Evolutionary conservation across 306 rosid species (phyloP), one percentile per base, ranked within the genome.

Genomic region (Aeschynomene evenia): DNA sequence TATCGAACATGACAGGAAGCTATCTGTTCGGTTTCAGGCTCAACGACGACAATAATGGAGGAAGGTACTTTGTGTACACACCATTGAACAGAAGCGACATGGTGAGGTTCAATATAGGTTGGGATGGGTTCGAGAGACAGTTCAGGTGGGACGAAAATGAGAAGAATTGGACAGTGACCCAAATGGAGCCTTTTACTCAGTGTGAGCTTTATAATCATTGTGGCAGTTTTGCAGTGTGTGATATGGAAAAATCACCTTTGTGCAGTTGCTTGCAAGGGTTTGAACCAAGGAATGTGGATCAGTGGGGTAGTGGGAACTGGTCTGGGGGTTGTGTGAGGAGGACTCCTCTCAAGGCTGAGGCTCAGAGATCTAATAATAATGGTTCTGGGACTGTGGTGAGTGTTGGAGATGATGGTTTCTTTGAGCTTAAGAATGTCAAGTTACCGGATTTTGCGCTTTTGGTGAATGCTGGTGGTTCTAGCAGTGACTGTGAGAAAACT

Each of bases 141-240:
- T 51, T 48, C 7, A 13, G 11, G 28, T 81, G 84, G 92, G 5
- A 40, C 1, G 79, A 72, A 28, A 73, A 45, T 7, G 26, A 22
- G 2, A 70, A 66, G 9, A 1, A 3, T 14, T 89, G 96, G 96
- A 18, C 0, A 4, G n/a, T 6, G 1, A 16, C 76, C 3, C 85
- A 72, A 12, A 18, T 53, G 0, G 81, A 83, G 58, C 96, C 96
- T 28, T 29, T 0, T 62, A n/a, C n/a, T 16, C 2, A 42, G 3
- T 89, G 96, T 58, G 91, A 89, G 73, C 6, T 39, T 13, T 89
- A 89, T 64, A 83, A 83, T 34, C 42, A 24, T 10, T 89, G 96
- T 66, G 96, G 96, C 5, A 64, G 23, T 54, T 85, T 81, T 54
- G 87, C 80, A 10, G 46, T 85, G 6, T 89, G 96, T 39, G 72